Base-by-base conservation (phyloP, 179 eudicot genomes). In the Drosera spatulata region DNA sequence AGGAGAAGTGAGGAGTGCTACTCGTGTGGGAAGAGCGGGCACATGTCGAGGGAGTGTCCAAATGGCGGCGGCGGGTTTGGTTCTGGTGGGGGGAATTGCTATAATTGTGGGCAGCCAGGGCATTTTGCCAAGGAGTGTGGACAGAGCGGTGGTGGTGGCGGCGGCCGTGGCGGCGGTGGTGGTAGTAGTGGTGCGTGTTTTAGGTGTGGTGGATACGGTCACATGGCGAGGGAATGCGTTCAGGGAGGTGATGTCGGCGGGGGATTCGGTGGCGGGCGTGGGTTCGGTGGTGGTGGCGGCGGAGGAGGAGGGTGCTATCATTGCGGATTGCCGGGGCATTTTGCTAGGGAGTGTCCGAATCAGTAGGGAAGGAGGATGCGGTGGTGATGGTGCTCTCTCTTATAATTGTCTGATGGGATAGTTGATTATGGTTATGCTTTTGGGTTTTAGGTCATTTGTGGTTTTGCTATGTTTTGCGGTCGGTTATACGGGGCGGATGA, bases 271-370 rank as follows among this genome's bases (percentile, higher is more conserved):
- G 48, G 46, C 33, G 33, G 33, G 1, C 33, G 33, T 22, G 33
- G 33, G 9, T 58, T 59, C 4, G 58, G 69, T 4, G 66, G 73
- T 12, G 71, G 69, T 0, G 69, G 69, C 6, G 66, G 73, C 10
- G 71, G 69, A 0, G 69, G 68, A 4, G 70, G 69, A 0, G 69
- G 68, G 2, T 82, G 87, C 64, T 82, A 61, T 15, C 60, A 63
- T 6, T 82, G 87, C 57, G 87, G 87, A 2, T 62, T 58, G 13
- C 13, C 5, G 4, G 80, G 87, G 2, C 87, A 82, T 63, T 51
- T 79, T 41, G 90, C 86, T 3, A 72, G 82, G 65, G 84, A 84
- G 12, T 84, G 90, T 62, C 59, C 60, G 47, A 45, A 53, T 39
- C 47, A 61, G 6, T 22, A 22, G 33, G 33, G 33, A 22, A 22